Conservation (phyloP, 495 filamentous ascomycete species). For the Viridothelium virens region DNA sequence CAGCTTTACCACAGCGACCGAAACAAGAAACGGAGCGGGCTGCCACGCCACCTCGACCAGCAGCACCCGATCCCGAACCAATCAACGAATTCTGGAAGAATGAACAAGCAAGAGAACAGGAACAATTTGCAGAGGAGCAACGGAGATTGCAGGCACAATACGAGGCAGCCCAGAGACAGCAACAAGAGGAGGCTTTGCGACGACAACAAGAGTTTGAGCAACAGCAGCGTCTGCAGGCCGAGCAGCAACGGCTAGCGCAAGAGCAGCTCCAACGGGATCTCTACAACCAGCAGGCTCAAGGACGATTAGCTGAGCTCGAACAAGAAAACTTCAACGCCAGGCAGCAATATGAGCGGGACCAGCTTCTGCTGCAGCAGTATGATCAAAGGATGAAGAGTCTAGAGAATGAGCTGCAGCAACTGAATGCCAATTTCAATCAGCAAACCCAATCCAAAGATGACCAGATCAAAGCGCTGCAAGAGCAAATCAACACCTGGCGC, state of each 20-base stretch:
- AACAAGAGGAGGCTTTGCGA: constrained; percentile 71
- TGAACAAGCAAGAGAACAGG: constrained; percentile 80
- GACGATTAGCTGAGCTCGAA: constrained; percentile 86
- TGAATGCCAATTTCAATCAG: constrained; percentile 75
- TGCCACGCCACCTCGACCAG: constrained; percentile 58
- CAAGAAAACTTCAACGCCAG: constrained; percentile 89
- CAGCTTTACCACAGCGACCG: constrained; percentile 75
- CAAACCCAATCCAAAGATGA: constrained; percentile 87
- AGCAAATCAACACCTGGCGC: constrained; percentile 94
- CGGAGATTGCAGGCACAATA: constrained; percentile 73
- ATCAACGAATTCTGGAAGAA: constrained; percentile 98
- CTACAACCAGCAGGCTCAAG: constrained; percentile 83
- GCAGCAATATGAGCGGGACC: constrained; percentile 92
- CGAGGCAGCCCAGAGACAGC: constrained; percentile 65
- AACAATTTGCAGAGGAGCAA: constrained; percentile 91
- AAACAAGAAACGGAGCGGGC: constrained; percentile 55
- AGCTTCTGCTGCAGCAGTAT: constrained; percentile 94
- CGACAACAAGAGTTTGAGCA: constrained; percentile 91
- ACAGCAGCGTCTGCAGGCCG: constrained; percentile 77
- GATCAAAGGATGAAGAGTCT: constrained; percentile 87
- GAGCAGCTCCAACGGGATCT: constrained; percentile 83
- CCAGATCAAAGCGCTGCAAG: constrained; percentile 83
- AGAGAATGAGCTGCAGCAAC: constrained; percentile 74
- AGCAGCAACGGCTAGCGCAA: constrained; percentile 84
- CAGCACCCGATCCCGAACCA: constrained; percentile 69